phyloP scores from a whole-genome alignment of 2,329 filamentous ascomycete species.

The Ilyonectria destructans region DNA sequence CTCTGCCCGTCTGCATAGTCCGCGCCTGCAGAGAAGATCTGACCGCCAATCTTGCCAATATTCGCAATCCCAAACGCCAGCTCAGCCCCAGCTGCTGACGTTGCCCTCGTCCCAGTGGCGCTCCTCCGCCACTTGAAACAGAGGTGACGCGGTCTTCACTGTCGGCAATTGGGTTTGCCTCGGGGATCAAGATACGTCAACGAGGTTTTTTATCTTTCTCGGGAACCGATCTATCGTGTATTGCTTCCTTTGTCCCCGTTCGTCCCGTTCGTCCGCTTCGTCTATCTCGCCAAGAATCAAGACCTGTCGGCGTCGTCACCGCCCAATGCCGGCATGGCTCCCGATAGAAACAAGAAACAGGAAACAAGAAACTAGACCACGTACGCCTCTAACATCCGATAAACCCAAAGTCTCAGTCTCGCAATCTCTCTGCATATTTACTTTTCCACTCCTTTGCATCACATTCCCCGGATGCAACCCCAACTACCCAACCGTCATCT shows the following conservation, averaged over 20 bases:
- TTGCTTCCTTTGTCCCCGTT: conserved; percentile 7
- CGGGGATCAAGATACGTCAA: conserved; percentile 3
- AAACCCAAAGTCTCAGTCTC: conserved; percentile 21
- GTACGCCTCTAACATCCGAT: conserved; percentile 16
- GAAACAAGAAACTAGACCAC: conserved; percentile 2
- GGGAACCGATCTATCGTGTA: conserved; percentile 11
- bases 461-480: conserved; percentile 22
- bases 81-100: conserved; percentile 42
- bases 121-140: conserved; percentile 14
- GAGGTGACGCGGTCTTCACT: conserved; percentile 21
- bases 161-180: conserved; percentile 21
- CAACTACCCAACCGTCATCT: not conserved
- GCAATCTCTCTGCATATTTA: conserved; percentile 7
- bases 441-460: conserved; percentile 10
- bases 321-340: not conserved
- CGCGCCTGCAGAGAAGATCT: not conserved
- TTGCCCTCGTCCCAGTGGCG: conserved; percentile 24
- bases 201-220: conserved; percentile 4
- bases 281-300: conserved; percentile 22
- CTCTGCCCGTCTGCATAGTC: not conserved
- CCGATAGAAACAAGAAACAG: conserved; percentile 10
- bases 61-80: conserved; percentile 6
- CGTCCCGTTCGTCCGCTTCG: not conserved
- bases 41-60: not conserved
- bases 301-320: conserved; percentile 8